These are phyloP conservation scores for Micractinium sp. DNA, from an alignment of 139 green algal species.

Conservation along the genomic window DNA sequence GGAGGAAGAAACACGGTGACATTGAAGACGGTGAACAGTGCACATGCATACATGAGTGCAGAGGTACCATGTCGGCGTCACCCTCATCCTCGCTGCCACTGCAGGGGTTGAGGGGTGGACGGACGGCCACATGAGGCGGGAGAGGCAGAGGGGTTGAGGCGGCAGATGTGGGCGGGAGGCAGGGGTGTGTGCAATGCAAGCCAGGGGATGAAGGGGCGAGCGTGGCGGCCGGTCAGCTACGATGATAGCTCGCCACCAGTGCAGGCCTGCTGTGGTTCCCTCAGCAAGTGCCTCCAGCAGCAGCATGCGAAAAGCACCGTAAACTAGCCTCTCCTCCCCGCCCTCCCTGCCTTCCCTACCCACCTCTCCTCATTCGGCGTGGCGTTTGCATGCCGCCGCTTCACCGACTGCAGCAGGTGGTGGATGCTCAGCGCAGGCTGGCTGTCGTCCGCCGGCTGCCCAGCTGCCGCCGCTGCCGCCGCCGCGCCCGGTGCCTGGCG, in stretches of 20 bases:
- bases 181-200: background rate
- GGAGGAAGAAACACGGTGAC: background rate
- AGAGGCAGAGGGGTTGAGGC: background rate
- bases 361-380: background rate
- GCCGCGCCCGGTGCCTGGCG: background rate
- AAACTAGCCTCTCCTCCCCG: no score
- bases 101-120: no score
- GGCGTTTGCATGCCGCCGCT: background rate
- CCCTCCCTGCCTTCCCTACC: background rate
- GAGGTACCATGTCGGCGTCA: background rate
- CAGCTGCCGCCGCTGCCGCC: background rate
- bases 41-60: background rate
- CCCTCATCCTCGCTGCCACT: no score
- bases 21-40: no score
- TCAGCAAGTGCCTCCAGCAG: no score
- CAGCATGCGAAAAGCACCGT: no score
- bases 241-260: no score
- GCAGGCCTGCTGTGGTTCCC: no score
- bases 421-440: slow-evolving; percentile 22
- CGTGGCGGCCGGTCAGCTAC: no score
- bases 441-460: background rate
- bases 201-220: no score
- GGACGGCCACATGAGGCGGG: background rate
- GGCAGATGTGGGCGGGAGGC: background rate
- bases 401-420: slow-evolving; percentile 21